phyloP scores from a whole-genome alignment of 345 rosid genomes.

The Mallotus nudiflorus region DNA sequence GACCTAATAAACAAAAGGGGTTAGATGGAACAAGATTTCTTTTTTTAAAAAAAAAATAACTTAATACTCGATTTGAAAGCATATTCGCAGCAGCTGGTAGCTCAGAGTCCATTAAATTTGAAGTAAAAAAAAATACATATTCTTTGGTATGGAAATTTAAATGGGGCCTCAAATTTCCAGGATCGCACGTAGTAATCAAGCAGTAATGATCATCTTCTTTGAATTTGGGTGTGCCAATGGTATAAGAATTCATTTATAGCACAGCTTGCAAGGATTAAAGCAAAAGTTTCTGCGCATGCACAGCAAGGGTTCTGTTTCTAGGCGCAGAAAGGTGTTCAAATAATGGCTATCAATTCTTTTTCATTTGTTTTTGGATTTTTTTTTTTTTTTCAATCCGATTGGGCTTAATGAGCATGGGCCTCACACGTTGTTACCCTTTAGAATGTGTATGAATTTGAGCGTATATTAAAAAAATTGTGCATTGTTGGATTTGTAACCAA shows the following conservation, averaged over 20 bases:
- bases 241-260: too few species aligned
- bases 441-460: too few species aligned
- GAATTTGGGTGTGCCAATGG: not conserved
- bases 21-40: not conserved
- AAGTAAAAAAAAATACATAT: slow-evolving; percentile 4
- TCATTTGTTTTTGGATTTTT: too few species aligned
- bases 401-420: too few species aligned
- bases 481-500: too few species aligned
- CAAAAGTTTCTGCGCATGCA: not conserved
- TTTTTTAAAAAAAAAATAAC: not conserved
- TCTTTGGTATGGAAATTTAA: not conserved
- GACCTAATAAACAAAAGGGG: not conserved
- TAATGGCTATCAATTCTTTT: too few species aligned
- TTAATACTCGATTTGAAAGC: not conserved
- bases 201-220: slow-evolving; percentile 25
- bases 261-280: not conserved
- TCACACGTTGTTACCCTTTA: too few species aligned
- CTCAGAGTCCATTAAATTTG: not conserved
- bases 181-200: slow-evolving; percentile 33
- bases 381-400: too few species aligned
- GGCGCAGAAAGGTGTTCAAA: not conserved
- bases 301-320: not conserved
- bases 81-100: not conserved
- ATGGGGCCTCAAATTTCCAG: slow-evolving; percentile 31
- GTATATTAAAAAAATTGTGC: too few species aligned